Evolutionary conservation across 2,329 filamentous ascomycete genomes (phyloP), one percentile per base, ranked within the genome.

Genomic region (Tolypocladium cylindrosporum): DNA sequence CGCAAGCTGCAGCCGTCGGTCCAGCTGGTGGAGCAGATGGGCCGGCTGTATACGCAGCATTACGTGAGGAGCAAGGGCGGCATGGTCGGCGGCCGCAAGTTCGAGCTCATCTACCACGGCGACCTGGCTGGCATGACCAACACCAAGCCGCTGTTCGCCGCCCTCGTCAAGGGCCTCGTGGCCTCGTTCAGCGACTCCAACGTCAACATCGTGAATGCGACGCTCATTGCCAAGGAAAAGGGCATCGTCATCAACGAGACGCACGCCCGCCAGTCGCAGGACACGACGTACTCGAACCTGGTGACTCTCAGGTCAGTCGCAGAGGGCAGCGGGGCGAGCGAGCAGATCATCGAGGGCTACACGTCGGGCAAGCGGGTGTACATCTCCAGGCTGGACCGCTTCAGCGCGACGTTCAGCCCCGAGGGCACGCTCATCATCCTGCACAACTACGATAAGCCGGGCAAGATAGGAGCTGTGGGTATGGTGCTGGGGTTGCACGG

Each of bases 121-220:
- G 85, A 90, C 57, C 75, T 94, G 27, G 85, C 89, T 0, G 77
- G 75, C 19, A 81, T 91, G 61, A 81, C 81, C 61, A 92, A 89
- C 63, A 93, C 89, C 1, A 86, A 89, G 55, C 90, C 90, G 0
- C 79, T 94, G 2, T 90, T 90, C 62, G 89, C 90, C 0, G 89
- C 89, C 0, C 75, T 93, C 1, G 83, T 93, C 62, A 92, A 91
- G 69, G 90, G 90, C 0, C 79, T 94, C 0, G 80, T 89, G 8
- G 79, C 81, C 1, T 83, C 84, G 1, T 88, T 93, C 63, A 87
- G 83, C 58, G 84, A 85, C 58, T 76, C 79, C 0, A 85, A 87
- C 42, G 86, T 92, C 65, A 93, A 92, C 73, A 91, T 94, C 60
- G 89, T 94, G 64, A 93, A 94, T 66, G 89, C 89, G 0, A 80